Evolutionary conservation across 345 rosid genomes (phyloP), one percentile per base, ranked within the genome.

Genomic region (Bruguiera parviflora): DNA sequence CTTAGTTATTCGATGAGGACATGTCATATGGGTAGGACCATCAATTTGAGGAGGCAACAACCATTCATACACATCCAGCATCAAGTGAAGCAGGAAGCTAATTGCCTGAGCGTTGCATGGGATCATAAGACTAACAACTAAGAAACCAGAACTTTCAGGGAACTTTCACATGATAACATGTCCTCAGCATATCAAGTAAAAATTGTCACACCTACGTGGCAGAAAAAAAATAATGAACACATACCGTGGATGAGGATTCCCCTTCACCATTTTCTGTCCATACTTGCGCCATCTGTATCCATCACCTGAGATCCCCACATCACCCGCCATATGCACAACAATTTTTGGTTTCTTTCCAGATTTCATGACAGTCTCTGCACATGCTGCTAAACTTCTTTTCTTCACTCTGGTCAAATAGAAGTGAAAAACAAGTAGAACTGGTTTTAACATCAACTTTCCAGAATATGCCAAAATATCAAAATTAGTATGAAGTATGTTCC

Each of bases 271-370:
- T 63, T 75, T 75, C 70, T 75, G 78, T 32, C 78, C 78, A 51
- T 75, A 69, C 43, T 74, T 74, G 55, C 78, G 69, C 78, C 78
- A 74, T 24, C 78, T 67, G 33, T 68, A 69, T 18, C 78, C 78
- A 58, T 74, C 73, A 2, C 55, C 29, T 10, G 73, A 47, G 43
- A 51, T 69, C 5, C 39, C 61, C 57, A 55, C 78, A 49, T 75
- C 78, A 63, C 69, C 51, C 49, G 43, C 39, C 43, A 66, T 43
- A 39, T 69, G 69, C n/a, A 64, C 55, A n/a, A 64, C 85, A 59
- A 83, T 46, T 81, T 85, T 91, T 63, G 87, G 79, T 73, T 89
- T 88, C 84, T 91, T 94, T 65, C 87, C 90, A 53, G 87, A 80
- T 78, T 81, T 88, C 16, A 74, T 70, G 58, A 69, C 65, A 64